Base-by-base conservation (phyloP, 2,329 filamentous ascomycete genomes). In the Claviceps quebecensis region DNA sequence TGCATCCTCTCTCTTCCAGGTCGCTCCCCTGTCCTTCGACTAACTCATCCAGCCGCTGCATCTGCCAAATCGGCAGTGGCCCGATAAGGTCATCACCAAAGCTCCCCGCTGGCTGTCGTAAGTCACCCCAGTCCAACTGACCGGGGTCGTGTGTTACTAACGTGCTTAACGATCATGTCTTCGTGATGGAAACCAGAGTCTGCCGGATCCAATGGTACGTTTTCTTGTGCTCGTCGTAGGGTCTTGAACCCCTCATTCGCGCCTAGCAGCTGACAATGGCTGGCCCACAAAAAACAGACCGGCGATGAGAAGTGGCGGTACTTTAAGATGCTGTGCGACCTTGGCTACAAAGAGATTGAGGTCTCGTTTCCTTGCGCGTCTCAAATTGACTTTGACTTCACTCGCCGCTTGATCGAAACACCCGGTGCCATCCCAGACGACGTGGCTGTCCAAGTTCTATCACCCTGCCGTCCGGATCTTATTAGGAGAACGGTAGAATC, bases 291-390 rank as follows among this genome's bases (percentile, higher is more conserved):
- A 13, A 26, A 13, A 26, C 61, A 93, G 87, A 93, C 88, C 63
- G 88, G 88, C 59, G 87, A 95, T 47, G 89, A 96, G 74, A 97
- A 97, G 72, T 93, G 86, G 81, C 75, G 77, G 55, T 97, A 90
- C 76, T 97, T 97, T 75, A 83, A 90, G 70, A 94, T 95, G 88
- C 80, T 97, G 50, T 81, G 84, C 61, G 82, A 91, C 55, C 77
- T 96, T 48, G 91, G 93, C 60, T 97, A 94, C 77, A 97, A 96
- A 72, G 91, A 97, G 71, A 96, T 97, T 58, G 91, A 97, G 66
- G 85, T 96, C 19, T 93, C 90, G 4, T 97, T 95, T 70, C 91
- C 91, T 48, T 95, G 89, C 0, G 89, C 91, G 14, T 95, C 89
- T 40, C 85, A 95, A 65, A 95, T 86, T 62, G 93, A 97, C 71